Evolutionary conservation across 352 stramenopile genomes (phyloP).

Genomic region (Phytophthora fragariae): DNA sequence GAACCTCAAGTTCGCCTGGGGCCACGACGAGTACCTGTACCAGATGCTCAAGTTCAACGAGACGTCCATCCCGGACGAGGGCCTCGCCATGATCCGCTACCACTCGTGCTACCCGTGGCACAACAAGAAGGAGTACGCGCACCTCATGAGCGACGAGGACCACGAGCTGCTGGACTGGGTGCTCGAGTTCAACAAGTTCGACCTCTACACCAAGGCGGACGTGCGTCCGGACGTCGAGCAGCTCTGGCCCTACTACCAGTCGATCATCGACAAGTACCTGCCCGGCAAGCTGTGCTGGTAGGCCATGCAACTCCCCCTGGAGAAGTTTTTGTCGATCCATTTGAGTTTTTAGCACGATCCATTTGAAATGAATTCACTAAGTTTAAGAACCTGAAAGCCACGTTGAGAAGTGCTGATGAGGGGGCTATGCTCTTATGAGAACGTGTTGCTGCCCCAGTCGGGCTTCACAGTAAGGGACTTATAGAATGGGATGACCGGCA

Average conservation of each 20-base stretch:
- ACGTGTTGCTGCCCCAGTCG: too few species aligned
- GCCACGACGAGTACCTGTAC: constrained; percentile 96
- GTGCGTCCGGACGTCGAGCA: constrained; percentile 76
- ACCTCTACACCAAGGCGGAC: constrained; percentile 94
- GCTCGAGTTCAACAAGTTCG: constrained; percentile 94
- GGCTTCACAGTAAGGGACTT: too few species aligned
- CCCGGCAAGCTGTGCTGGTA: constrained; percentile 79
- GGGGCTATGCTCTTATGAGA: too few species aligned
- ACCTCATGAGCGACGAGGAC: constrained; percentile 90
- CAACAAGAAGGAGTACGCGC: constrained; percentile 92
- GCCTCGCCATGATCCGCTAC: constrained; percentile 94
- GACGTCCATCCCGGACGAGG: constrained; percentile 87
- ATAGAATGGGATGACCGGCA: too few species aligned
- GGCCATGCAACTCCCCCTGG: too few species aligned
- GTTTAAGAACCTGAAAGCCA: too few species aligned
- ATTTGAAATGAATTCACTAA: too few species aligned
- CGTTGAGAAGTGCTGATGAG: too few species aligned
- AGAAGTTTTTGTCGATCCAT: too few species aligned
- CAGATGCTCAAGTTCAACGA: constrained; percentile 94
- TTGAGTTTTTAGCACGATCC: too few species aligned
- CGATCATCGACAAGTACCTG: constrained; percentile 93
- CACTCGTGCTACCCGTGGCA: constrained; percentile 95
- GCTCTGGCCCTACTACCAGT: constrained; percentile 94
- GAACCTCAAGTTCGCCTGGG: constrained; percentile 92
- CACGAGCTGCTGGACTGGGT: constrained; percentile 91